A percentile compares a stretch with the other conserved stretches of the same genome.
phyloP scores from a whole-genome alignment of 257 asterid species.

The Pogostemon cablin region DNA sequence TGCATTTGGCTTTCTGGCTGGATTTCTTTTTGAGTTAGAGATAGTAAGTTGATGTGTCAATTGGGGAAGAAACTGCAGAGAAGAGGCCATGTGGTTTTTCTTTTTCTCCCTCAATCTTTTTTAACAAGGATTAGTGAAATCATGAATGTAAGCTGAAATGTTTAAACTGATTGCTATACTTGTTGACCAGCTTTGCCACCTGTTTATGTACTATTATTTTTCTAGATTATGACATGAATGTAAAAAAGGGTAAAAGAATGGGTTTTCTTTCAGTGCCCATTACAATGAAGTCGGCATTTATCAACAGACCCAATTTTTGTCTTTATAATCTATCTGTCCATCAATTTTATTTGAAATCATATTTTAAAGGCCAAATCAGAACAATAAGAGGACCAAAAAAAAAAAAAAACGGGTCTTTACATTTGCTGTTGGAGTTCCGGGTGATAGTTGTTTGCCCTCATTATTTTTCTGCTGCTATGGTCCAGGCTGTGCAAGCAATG shows the following conservation, averaged over 20 bases:
- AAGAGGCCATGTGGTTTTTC: not conserved
- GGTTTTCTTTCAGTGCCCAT: not conserved
- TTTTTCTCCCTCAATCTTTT: not conserved
- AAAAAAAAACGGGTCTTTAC: too few relatives aligned
- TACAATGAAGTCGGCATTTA: not conserved
- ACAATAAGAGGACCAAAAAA: too few relatives aligned
- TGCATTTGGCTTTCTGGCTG: not conserved
- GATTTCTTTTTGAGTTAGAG: not conserved
- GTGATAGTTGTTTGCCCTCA: slow-evolving; percentile 6
- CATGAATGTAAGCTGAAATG: not conserved
- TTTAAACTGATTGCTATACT: not conserved
- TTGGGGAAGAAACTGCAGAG: not conserved
- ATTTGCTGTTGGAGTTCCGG: not conserved
- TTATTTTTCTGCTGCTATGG: slow-evolving; percentile 2
- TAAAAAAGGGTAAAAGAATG: not conserved
- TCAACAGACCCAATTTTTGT: not conserved
- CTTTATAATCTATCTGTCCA: not conserved
- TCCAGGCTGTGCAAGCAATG: slow-evolving; percentile 97
- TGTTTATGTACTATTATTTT: not conserved
- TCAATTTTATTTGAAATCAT: not conserved
- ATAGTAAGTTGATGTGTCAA: not conserved
- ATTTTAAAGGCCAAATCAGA: not conserved
- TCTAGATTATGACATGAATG: not conserved
- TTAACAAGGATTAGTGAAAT: too few relatives aligned
- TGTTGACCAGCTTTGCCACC: slow-evolving; percentile 5